Base-by-base conservation (phyloP, 1,284 basidiomycete genomes). In the Tranzscheliella williamsii region DNA sequence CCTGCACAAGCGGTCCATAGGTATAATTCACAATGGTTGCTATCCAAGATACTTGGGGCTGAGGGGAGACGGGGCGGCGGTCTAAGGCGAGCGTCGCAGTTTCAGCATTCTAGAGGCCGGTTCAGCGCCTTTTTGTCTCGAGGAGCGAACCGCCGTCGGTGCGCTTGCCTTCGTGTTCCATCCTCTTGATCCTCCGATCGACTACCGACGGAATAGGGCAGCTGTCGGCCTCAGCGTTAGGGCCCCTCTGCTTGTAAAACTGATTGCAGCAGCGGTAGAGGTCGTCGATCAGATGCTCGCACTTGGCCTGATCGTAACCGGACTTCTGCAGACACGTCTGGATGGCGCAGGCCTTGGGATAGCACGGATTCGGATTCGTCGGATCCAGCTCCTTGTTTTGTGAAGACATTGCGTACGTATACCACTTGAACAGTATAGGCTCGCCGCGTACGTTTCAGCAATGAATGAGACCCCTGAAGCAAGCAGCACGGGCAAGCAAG, bases 211-310 rank as follows among this genome's bases (percentile, higher is more conserved):
- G 63, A n/a, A 68, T 54, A 7, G 74, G 74, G 49, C 74, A 76
- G 42, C 63, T 68, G 34, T 67, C 67, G 22, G 62, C 57, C 47
- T 62, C 56, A 1, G 63, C 62, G 13, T 66, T 56, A 4, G 30
- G 45, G 7, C 72, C 74, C 8, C 65, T 38, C 39, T 56, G 43
- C 29, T 46, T 43, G 41, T 76, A 76, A 54, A 69, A 71, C n/a
- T 42, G 37, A 23, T 48, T 61, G 41, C 74, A 76, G 58, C 74
- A 76, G 6, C 65, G 51, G 32, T 75, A 73, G 11, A 76, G 57
- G 22, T 69, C 63, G 40, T 67, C 57, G 21, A 76, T 57, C 24
- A 72, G 46, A 29, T 57, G 38, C 29, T 72, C 57, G 45, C 74
- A 76, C n/a, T 56, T 57, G 4, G 70, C 58, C 37, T 75, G 74